Conservation (phyloP, 257 asterid genomes). For the Avicennia marina region DNA sequence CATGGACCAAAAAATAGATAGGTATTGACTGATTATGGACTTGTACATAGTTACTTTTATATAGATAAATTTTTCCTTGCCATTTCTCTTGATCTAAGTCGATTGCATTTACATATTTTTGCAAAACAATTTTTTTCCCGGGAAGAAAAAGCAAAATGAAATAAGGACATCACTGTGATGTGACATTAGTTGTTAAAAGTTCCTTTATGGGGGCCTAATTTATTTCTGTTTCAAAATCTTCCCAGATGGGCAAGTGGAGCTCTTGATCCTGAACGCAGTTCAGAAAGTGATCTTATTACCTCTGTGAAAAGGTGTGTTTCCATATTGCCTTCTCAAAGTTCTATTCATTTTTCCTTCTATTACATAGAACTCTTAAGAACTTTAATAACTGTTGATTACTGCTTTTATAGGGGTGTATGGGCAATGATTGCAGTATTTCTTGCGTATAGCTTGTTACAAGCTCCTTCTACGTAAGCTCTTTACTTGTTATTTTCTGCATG, state of each 20-base stretch:
- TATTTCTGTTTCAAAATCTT: constrained; percentile 20
- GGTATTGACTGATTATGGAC: no score
- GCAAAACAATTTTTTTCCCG: no score
- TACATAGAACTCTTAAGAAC: not conserved
- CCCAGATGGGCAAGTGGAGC: constrained; percentile 99
- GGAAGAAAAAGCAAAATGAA: no score
- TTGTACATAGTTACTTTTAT: no score
- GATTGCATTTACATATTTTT: no score
- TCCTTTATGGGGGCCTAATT: no score
- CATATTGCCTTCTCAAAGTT: not conserved
- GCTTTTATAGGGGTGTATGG: constrained; percentile 76
- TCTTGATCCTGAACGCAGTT: constrained; percentile 73
- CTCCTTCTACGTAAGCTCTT: constrained; percentile 91
- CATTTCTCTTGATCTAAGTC: no score
- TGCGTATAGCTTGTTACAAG: constrained; percentile 95
- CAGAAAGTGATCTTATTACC: constrained; percentile 46
- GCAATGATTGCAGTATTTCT: constrained; percentile 95
- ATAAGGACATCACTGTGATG: no score
- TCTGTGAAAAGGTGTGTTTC: constrained; percentile 72
- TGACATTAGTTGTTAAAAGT: no score
- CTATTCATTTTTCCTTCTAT: not conserved
- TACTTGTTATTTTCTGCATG: not conserved
- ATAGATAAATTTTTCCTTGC: no score
- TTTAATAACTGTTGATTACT: constrained; percentile 18
- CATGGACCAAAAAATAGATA: no score